Percentiles rank a stretch among this genome's conserved stretches.
These are phyloP conservation scores for Volvox africanus DNA, from an alignment of 139 green algal genomes.

Conservation along the genomic window DNA sequence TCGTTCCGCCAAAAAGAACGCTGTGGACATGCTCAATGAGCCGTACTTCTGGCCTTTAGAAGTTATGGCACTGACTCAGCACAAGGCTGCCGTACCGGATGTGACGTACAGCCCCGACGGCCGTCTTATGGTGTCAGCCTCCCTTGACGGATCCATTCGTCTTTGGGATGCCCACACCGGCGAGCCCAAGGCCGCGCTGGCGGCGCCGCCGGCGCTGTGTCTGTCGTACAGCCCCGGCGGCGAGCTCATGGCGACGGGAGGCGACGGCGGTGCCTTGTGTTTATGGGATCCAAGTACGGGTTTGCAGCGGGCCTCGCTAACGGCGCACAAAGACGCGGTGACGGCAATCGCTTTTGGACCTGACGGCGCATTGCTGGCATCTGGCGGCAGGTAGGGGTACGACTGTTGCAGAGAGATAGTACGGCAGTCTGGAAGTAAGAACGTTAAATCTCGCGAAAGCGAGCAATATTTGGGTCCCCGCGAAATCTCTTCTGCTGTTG, in stretches of 20 bases:
- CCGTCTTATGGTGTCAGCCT: slow-evolving; percentile 34
- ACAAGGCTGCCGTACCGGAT: slow-evolving; percentile 2
- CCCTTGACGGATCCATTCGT: slow-evolving; percentile 31
- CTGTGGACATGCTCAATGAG: slow-evolving; percentile 25
- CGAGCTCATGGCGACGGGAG: slow-evolving; percentile 22
- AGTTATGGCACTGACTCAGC: slow-evolving; percentile 35
- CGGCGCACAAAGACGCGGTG: not conserved
- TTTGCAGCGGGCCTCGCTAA: not conserved
- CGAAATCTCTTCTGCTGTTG: not conserved
- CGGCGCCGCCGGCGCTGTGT: slow-evolving; percentile 14
- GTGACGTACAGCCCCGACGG: slow-evolving; percentile 32
- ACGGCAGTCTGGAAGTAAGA: too few relatives aligned
- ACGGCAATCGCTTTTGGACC: slow-evolving; percentile 13
- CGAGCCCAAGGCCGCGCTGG: slow-evolving; percentile 41
- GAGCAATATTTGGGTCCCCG: too few relatives aligned
- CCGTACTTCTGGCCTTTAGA: slow-evolving; percentile 29
- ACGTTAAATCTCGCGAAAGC: too few relatives aligned
- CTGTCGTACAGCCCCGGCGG: slow-evolving; percentile 27
- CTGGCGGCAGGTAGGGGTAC: slow-evolving; percentile 10
- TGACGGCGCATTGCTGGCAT: slow-evolving; percentile 9
- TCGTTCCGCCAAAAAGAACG: not conserved
- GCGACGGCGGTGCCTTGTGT: slow-evolving; percentile 5
- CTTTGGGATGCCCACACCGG: slow-evolving; percentile 29
- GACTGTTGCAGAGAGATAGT: too few relatives aligned
- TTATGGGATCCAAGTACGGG: slow-evolving; percentile 31